These are phyloP conservation scores for Rhizopogon hawkerae DNA, from an alignment of 1,284 basidiomycete species.

Conservation along the genomic window DNA sequence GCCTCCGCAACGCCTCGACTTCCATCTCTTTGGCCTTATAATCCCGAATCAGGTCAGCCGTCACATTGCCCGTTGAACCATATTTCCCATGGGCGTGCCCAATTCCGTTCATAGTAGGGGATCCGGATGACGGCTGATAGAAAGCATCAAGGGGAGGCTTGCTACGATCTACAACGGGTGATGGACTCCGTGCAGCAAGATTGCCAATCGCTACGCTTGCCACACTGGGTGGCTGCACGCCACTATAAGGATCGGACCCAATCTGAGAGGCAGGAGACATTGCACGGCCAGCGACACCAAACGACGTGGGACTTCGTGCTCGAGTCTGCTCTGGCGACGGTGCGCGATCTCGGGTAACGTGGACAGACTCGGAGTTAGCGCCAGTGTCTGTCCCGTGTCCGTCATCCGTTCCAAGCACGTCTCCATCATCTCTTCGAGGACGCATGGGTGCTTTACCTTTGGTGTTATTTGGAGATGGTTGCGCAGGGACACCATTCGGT, in stretches of 20 bases:
- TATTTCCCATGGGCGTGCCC: constrained; percentile 30
- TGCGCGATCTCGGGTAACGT: constrained; percentile 36
- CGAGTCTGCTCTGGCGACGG: constrained; percentile 48
- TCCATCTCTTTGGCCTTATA: constrained; percentile 77
- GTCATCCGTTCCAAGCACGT: constrained; percentile 44
- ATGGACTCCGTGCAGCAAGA: constrained; percentile 50
- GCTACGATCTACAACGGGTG: constrained; percentile 48
- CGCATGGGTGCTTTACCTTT: constrained; percentile 51
- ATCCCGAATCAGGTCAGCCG: constrained; percentile 69
- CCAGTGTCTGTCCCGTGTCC: constrained; percentile 38
- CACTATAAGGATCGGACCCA: constrained; percentile 29
- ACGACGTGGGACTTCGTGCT: constrained; percentile 52
- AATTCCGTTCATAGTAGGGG: constrained; percentile 27
- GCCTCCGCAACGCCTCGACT: constrained; percentile 67
- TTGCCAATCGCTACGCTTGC: constrained; percentile 43
- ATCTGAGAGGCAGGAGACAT: constrained; percentile 40
- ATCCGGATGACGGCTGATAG: constrained; percentile 46
- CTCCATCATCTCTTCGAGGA: constrained; percentile 62
- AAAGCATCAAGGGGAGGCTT: constrained; percentile 53
- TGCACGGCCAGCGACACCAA: constrained; percentile 38
- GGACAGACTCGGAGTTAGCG: constrained; percentile 27
- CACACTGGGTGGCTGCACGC: constrained; percentile 40
- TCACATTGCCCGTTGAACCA: constrained; percentile 59
- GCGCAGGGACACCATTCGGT: constrained; percentile 37
- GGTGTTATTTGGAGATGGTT: constrained; percentile 26